phyloP scores from a whole-genome alignment of 768 basidiomycete genomes.

The Pleurotus cornucopiae region DNA sequence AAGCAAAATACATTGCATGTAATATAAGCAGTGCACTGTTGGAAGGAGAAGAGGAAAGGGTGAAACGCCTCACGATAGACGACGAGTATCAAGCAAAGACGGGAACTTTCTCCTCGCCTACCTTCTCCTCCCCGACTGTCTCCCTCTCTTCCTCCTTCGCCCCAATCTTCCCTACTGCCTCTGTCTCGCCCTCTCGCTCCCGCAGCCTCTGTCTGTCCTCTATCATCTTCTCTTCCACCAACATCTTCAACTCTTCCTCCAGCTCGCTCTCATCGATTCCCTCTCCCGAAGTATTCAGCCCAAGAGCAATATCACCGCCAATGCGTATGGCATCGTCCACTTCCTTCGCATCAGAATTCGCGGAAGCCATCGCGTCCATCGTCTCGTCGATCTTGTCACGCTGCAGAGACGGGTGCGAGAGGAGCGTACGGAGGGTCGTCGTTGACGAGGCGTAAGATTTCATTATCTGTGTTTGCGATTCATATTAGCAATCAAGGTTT shows the following conservation, averaged over 20 bases:
- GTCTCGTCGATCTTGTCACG: slow-evolving; percentile 80
- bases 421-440: slow-evolving; percentile 66
- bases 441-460: slow-evolving; percentile 82
- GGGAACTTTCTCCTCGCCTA: no score
- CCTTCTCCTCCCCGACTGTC: no score
- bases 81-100: no score
- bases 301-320: slow-evolving; percentile 60
- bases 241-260: slow-evolving; percentile 58
- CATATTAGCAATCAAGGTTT: background rate
- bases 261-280: slow-evolving; percentile 39
- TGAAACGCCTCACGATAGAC: no score
- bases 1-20: no score
- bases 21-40: no score
- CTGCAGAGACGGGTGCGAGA: slow-evolving; percentile 77
- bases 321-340: slow-evolving; percentile 73
- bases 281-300: slow-evolving; percentile 43
- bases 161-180: no score
- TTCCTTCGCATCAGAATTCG: slow-evolving; percentile 77
- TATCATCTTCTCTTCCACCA: slow-evolving; percentile 36
- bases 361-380: slow-evolving; percentile 83
- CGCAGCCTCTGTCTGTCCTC: slow-evolving; percentile 18
- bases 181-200: slow-evolving; percentile 7
- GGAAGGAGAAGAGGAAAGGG: no score
- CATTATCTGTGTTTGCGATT: slow-evolving; percentile 61
- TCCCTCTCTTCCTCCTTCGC: no score